These are phyloP conservation scores for Naganishia albida DNA, from an alignment of 1,284 basidiomycete genomes.

Conservation along the genomic window DNA sequence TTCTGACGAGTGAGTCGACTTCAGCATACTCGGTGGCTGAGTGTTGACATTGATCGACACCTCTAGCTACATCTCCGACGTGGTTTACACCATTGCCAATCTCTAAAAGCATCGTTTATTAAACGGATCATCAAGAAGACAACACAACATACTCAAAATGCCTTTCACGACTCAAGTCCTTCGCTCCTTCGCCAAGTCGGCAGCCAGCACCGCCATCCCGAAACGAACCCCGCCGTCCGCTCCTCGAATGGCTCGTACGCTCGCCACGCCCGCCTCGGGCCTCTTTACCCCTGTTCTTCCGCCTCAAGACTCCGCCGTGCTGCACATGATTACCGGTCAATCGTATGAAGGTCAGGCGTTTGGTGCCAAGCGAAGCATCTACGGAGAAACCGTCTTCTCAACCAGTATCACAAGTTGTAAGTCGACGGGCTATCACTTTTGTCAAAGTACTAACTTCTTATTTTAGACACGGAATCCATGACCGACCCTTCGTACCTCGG, in stretches of 20 bases:
- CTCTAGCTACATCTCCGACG: slow-evolving; percentile 52
- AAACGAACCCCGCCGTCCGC: slow-evolving; percentile 10
- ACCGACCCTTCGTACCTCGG: slow-evolving; percentile 98
- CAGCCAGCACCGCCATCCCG: background rate
- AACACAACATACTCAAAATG: slow-evolving; percentile 12
- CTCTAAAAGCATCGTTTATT: slow-evolving; percentile 36
- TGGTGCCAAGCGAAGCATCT: slow-evolving; percentile 82
- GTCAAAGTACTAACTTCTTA: slow-evolving; percentile 7
- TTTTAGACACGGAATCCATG: slow-evolving; percentile 94
- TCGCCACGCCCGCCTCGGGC: slow-evolving; percentile 36
- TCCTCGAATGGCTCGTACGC: slow-evolving; percentile 27
- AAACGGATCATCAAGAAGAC: background rate
- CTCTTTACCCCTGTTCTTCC: slow-evolving; percentile 47
- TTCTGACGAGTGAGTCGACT: slow-evolving; percentile 53
- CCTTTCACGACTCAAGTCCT: slow-evolving; percentile 24
- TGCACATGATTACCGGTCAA: slow-evolving; percentile 93
- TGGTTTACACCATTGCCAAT: slow-evolving; percentile 48
- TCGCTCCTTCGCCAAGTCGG: slow-evolving; percentile 20
- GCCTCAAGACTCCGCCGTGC: slow-evolving; percentile 67
- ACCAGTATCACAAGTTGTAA: slow-evolving; percentile 96
- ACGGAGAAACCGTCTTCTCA: slow-evolving; percentile 97
- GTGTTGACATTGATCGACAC: background rate
- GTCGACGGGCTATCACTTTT: slow-evolving; percentile 43
- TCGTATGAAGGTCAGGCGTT: slow-evolving; percentile 87
- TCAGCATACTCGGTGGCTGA: background rate